These are phyloP conservation scores for Corchorus capsularis DNA, from an alignment of 345 rosid genomes.

Conservation along the genomic window DNA sequence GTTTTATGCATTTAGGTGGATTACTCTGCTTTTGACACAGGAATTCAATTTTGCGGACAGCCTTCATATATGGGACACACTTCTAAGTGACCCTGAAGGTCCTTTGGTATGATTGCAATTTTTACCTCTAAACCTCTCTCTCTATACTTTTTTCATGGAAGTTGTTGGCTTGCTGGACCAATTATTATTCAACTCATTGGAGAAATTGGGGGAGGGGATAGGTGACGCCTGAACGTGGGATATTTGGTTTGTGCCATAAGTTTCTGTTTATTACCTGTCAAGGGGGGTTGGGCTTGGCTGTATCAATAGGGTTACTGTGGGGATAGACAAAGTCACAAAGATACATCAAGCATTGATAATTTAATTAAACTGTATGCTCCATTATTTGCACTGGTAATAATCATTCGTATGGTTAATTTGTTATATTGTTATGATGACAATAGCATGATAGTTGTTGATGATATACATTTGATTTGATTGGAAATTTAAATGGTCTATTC, in stretches of 20 bases:
- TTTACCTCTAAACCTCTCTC: background rate
- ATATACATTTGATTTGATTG: background rate
- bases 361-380: background rate
- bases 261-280: background rate
- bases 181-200: background rate
- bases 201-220: background rate
- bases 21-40: conserved; percentile 93
- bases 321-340: background rate
- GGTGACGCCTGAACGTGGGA: background rate
- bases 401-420: background rate
- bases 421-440: background rate
- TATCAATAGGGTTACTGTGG: background rate
- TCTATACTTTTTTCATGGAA: background rate
- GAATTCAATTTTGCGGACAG: conserved; percentile 91
- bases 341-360: background rate
- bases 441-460: background rate
- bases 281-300: background rate
- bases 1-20: conserved; percentile 98
- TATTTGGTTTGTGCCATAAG: background rate
- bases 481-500: background rate
- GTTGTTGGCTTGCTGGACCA: conserved; percentile 1
- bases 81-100: conserved; percentile 91
- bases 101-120: conserved; percentile 65
- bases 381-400: background rate
- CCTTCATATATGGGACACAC: conserved; percentile 94